Base-by-base conservation (phyloP, 2,329 filamentous ascomycete species). In the Monilinia fructicola region DNA sequence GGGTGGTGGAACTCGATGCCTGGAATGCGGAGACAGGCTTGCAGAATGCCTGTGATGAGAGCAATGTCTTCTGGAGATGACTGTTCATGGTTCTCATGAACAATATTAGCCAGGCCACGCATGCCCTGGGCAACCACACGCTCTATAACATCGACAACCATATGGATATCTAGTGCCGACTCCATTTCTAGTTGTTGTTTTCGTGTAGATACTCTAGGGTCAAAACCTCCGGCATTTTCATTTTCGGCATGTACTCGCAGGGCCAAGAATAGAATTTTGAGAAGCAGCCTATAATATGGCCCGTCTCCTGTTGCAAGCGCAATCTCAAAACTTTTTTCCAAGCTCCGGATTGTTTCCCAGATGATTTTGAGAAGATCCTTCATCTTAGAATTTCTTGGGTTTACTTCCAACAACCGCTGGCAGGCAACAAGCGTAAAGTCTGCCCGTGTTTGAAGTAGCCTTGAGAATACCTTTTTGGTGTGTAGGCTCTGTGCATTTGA, bases 31-130 rank as follows among this genome's bases (percentile, higher is more conserved):
- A 98, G 82, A 71, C 91, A 90, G 42, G 90, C 91, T 78, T 97
- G 93, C 48, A 98, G 80, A 54, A 98, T 90, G 4, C 92, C 93
- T 14, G 92, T 97, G 54, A 99, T 79, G 53, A 98, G 87, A 3
- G 89, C 90, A 70, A 99, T 87, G 75, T 99, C 95, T 66, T 90
- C 90, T 0, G 93, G 91, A 1, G 84, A 83, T 62, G 88, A 85
- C 23, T 85, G 82, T 0, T 81, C 77, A 4, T 89, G 84, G 40
- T 89, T 83, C 44, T 95, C 90, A 75, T 99, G 95, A 18, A 98
- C 85, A 64, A 93, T 86, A 18, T 87, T 87, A 44, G 93, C 92
- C 28, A 97, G 82, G 28, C 90, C 87, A 52, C 90, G 88, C 81
- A 99, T 94, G 2, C 92, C 93, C 71, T 87, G 87, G 0, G 89